Percentiles rank a stretch among this genome's conserved stretches.
Conservation (phyloP, 2,329 filamentous ascomycete genomes). For the Ascochyta rabiei region DNA sequence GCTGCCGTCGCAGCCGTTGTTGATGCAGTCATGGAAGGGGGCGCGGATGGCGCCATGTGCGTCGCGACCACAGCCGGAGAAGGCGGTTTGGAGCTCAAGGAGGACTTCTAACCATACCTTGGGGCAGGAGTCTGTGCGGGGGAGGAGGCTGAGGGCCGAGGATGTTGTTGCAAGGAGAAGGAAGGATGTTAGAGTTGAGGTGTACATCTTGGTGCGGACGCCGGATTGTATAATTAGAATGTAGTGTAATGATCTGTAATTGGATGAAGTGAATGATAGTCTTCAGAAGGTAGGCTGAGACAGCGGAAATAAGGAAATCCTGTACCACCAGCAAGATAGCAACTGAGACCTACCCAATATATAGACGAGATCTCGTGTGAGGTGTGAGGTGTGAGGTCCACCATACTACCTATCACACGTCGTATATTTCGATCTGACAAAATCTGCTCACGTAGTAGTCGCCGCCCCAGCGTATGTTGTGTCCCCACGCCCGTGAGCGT, state of each 20-base stretch:
- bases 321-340: not conserved
- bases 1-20: constrained; percentile 35
- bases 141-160: constrained; percentile 14
- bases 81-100: constrained; percentile 22
- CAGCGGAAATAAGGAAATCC: not conserved
- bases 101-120: constrained; percentile 27
- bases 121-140: constrained; percentile 25
- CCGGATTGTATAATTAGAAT: not conserved
- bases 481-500: constrained; percentile 7
- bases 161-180: constrained; percentile 13
- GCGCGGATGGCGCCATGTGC: constrained; percentile 33
- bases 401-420: not conserved
- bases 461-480: not conserved
- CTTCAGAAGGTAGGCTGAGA: constrained; percentile 1
- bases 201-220: constrained; percentile 9
- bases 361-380: constrained; percentile 3
- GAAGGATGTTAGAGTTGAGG: not conserved
- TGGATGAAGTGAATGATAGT: not conserved
- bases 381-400: not conserved
- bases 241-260: not conserved
- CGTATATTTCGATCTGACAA: not conserved
- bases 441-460: constrained; percentile 1
- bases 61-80: constrained; percentile 25
- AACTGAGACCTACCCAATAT: constrained; percentile 11
- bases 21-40: constrained; percentile 39